Evolutionary conservation across 495 filamentous ascomycete species (phyloP).

Genomic region (Aspergillus asperescens): DNA sequence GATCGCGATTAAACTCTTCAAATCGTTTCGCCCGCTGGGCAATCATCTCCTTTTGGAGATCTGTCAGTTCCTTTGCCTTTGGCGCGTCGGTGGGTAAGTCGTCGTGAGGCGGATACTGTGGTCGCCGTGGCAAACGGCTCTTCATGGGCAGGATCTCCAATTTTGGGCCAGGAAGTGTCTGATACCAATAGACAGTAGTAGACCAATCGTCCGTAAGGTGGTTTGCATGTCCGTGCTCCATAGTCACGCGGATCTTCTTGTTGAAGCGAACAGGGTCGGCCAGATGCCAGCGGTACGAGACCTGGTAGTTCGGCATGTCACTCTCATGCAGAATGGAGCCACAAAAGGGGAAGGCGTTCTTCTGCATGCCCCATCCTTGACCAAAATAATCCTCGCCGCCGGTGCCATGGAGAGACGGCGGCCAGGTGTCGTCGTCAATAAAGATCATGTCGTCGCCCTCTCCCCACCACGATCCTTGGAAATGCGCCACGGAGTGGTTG

Average conservation of each 20-base stretch:
- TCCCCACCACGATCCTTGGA: constrained; percentile 24
- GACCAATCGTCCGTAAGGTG: constrained; percentile 8
- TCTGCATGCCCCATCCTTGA: constrained; percentile 15
- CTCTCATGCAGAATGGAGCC: constrained; percentile 23
- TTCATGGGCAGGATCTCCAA: constrained; percentile 18
- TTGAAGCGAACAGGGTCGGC: constrained; percentile 11
- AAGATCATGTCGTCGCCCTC: constrained; percentile 28
- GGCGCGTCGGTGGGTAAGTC: too few relatives aligned
- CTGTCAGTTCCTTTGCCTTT: too few relatives aligned
- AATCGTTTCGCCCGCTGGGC: too few relatives aligned
- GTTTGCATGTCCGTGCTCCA: constrained; percentile 13
- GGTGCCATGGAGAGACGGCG: constrained; percentile 23
- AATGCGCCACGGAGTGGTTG: constrained; percentile 22
- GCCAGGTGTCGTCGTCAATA: constrained; percentile 26
- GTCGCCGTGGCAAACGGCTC: background rate
- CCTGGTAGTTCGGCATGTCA: constrained; percentile 20
- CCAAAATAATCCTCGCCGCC: constrained; percentile 13
- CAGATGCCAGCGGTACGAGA: constrained; percentile 23
- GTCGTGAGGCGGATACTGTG: too few relatives aligned
- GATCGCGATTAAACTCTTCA: too few relatives aligned
- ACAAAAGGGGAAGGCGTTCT: constrained; percentile 23
- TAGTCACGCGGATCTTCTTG: constrained; percentile 6
- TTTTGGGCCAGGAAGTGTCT: constrained; percentile 21
- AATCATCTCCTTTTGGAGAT: too few relatives aligned
- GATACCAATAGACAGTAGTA: constrained; percentile 14